These are phyloP conservation scores for Pleurotus tuoliensis DNA, from an alignment of 768 basidiomycete genomes.

Conservation along the genomic window DNA sequence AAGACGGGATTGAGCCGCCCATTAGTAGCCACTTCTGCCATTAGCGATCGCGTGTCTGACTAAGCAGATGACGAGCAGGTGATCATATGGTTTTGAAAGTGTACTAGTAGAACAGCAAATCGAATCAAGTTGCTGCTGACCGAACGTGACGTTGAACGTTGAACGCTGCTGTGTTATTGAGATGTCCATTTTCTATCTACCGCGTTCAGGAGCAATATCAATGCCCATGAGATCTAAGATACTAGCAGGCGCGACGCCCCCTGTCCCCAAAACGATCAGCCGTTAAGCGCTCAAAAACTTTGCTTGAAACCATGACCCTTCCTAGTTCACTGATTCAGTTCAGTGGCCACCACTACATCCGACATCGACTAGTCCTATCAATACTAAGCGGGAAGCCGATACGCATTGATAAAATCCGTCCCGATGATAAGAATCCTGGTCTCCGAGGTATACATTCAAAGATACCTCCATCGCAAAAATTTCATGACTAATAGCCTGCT, in stretches of 20 bases:
- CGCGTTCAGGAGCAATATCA: no score
- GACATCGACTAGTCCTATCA: constrained; percentile 84
- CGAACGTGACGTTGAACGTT: background rate
- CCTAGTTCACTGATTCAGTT: constrained; percentile 46
- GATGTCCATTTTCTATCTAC: no score
- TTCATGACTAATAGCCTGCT: background rate
- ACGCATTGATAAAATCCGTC: constrained; percentile 81
- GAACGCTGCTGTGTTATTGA: no score
- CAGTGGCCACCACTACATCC: constrained; percentile 78
- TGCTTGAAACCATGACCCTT: constrained; percentile 32
- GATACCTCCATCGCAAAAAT: constrained; percentile 5
- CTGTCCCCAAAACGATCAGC: no score
- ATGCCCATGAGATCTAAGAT: no score
- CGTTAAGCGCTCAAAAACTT: background rate
- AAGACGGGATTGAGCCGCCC: no score
- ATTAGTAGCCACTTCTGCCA: background rate
- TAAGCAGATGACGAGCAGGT: background rate
- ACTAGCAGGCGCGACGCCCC: no score
- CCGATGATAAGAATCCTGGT: constrained; percentile 93
- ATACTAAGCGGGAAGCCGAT: constrained; percentile 85
- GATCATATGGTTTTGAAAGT: no score
- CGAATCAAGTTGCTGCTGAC: no score
- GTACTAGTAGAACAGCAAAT: no score
- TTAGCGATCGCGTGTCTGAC: constrained; percentile 9
- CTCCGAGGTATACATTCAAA: constrained; percentile 59